Evolutionary conservation across 2,329 filamentous ascomycete genomes (phyloP).

Genomic region (Amesomyces nigricolor): DNA sequence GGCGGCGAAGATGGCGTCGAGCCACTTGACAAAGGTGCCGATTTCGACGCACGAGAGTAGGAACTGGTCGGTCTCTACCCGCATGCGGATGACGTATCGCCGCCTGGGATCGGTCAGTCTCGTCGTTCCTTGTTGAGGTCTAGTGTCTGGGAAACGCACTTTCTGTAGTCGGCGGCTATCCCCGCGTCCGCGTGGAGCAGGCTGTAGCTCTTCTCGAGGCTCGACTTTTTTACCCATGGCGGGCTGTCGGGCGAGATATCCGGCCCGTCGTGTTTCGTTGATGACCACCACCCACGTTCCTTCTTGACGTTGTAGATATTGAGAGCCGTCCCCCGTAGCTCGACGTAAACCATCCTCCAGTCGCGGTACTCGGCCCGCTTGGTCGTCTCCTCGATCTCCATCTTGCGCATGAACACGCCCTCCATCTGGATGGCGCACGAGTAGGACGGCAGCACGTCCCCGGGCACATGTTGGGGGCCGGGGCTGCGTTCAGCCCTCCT

Average conservation of each 20-base stretch:
- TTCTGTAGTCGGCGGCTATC: slow-evolving; percentile 66
- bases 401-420: slow-evolving; percentile 56
- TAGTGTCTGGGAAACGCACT: slow-evolving; percentile 41
- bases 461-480: slow-evolving; percentile 19
- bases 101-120: slow-evolving; percentile 36
- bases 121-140: neutral
- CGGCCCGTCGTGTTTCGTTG: slow-evolving; percentile 40
- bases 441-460: slow-evolving; percentile 50
- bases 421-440: slow-evolving; percentile 51
- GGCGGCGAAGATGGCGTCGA: slow-evolving; percentile 64
- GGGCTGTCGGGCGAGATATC: slow-evolving; percentile 46
- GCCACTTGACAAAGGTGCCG: slow-evolving; percentile 61
- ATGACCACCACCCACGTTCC: slow-evolving; percentile 46
- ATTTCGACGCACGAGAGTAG: slow-evolving; percentile 61
- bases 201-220: slow-evolving; percentile 61
- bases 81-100: slow-evolving; percentile 63
- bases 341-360: slow-evolving; percentile 59
- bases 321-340: slow-evolving; percentile 63
- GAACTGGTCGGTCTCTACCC: slow-evolving; percentile 69
- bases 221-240: slow-evolving; percentile 46
- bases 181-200: slow-evolving; percentile 71
- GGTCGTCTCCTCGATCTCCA: slow-evolving; percentile 61
- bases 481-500: slow-evolving; percentile 15
- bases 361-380: slow-evolving; percentile 56
- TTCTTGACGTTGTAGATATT: slow-evolving; percentile 60